Evolutionary conservation across 768 basidiomycete species (phyloP).

Genomic region (Boletus speciosus): DNA sequence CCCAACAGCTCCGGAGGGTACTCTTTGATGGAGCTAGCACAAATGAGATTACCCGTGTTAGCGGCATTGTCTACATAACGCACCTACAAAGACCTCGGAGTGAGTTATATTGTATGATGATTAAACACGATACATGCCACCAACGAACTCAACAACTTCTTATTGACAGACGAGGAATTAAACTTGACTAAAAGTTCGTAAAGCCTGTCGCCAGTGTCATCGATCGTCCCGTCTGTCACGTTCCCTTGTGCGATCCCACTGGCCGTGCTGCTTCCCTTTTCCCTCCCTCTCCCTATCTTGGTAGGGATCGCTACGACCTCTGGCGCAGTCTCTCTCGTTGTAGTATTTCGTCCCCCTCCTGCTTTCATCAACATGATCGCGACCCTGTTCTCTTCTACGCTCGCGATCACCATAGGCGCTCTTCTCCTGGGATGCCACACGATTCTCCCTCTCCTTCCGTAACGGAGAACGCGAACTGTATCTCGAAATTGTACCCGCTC

Average conservation of each 20-base stretch:
- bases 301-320: conserved; percentile 29
- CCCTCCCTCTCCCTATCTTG: conserved; percentile 23
- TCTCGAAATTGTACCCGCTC: conserved; percentile 42
- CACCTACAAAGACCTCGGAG: too few relatives aligned
- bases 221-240: conserved; percentile 14
- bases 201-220: neutral
- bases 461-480: conserved; percentile 50
- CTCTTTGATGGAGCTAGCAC: too few relatives aligned
- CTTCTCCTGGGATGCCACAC: conserved; percentile 4
- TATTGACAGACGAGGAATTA: neutral
- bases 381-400: conserved; percentile 8
- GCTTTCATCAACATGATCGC: conserved; percentile 3
- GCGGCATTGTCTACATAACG: too few relatives aligned
- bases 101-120: too few relatives aligned
- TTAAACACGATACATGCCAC: too few relatives aligned
- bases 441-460: conserved; percentile 17
- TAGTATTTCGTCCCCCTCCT: conserved; percentile 10
- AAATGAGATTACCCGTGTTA: too few relatives aligned
- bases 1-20: too few relatives aligned
- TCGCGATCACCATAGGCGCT: conserved; percentile 14
- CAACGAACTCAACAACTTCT: neutral
- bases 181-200: neutral
- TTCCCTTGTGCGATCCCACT: conserved; percentile 18
- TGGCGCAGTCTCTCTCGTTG: conserved; percentile 24
- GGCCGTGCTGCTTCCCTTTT: neutral